These are phyloP conservation scores for Fusarium caatingaense DNA, from an alignment of 2,329 filamentous ascomycete species.

Conservation along the genomic window DNA sequence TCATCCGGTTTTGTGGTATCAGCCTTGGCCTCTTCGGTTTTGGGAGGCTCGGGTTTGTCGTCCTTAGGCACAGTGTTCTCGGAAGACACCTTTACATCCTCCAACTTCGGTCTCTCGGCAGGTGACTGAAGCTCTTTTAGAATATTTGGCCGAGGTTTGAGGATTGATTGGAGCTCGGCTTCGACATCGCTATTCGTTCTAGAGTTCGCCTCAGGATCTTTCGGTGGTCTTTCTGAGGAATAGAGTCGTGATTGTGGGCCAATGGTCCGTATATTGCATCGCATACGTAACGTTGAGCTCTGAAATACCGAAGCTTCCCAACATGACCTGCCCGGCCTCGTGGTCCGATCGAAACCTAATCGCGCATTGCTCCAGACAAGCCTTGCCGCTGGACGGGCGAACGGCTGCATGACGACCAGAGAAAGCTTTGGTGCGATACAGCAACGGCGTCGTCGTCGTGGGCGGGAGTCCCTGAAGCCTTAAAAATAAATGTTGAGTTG, in stretches of 20 bases:
- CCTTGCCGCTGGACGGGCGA: slow-evolving; percentile 49
- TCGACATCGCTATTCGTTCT: slow-evolving; percentile 33
- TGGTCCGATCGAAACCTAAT: slow-evolving; percentile 42
- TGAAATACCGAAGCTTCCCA: slow-evolving; percentile 25
- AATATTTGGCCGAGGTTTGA: slow-evolving; percentile 32
- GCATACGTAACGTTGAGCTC: slow-evolving; percentile 35
- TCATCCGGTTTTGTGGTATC: slow-evolving; percentile 22
- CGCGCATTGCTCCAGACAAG: slow-evolving; percentile 47
- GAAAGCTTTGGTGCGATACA: slow-evolving; percentile 18
- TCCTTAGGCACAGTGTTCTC: slow-evolving; percentile 6
- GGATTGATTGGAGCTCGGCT: slow-evolving; percentile 36
- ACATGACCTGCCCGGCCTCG: slow-evolving; percentile 35
- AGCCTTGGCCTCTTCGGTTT: slow-evolving; percentile 7
- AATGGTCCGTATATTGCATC: slow-evolving; percentile 41
- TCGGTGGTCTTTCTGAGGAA: slow-evolving; percentile 45
- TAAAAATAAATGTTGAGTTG: slow-evolving; percentile 36
- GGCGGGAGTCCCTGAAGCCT: slow-evolving; percentile 16
- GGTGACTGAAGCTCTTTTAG: slow-evolving; percentile 23
- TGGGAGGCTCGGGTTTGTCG: slow-evolving; percentile 4
- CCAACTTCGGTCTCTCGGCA: slow-evolving; percentile 16
- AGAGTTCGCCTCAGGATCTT: slow-evolving; percentile 28
- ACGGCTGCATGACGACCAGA: slow-evolving; percentile 50
- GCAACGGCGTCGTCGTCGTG: slow-evolving; percentile 29
- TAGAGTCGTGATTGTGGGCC: slow-evolving; percentile 40
- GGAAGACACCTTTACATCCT: slow-evolving; percentile 1